Base-by-base conservation (phyloP, 768 basidiomycete genomes). In the Suillus hirtellus region DNA sequence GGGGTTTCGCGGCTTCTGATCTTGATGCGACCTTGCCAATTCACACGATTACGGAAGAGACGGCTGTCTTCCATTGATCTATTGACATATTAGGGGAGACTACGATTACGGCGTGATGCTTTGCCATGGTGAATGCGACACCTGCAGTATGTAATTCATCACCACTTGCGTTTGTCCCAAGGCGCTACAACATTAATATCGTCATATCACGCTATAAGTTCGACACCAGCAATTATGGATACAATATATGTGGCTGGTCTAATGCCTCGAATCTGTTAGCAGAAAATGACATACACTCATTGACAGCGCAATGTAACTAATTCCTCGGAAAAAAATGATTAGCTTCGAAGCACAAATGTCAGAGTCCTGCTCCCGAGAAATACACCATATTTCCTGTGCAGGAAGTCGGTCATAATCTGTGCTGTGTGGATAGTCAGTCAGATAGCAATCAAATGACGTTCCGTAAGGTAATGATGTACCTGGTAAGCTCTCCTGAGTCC, bases 401-500 rank as follows among this genome's bases (percentile, higher is more conserved):
- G n/a, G 21, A 37, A 37, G n/a, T 55, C n/a, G n/a, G 35, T 6
- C 14, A 21, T 15, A 14, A 55, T 55, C 15, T 55, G 12, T 14
- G 21, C 21, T 55, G 37, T 15, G 21, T 8, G 3, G 7, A 15
- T 15, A 38, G 54, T 38, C 38, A 38, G 14, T 31, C 31, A 31
- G 31, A 37, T 38, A 21, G 21, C 14, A 15, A 15, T 55, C n/a
- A 38, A 46, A 38, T 21, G 15, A 21, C 14, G 21, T 38, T 35
- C 54, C 24, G 21, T 34, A 19, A 56, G 15, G 7, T 14, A 21
- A 66, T 68, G 14, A 66, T 69, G 12, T 21, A 75, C 74, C 74
- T 31, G 31, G 31, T 31, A 15, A 74, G 67, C 38, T 73, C 70
- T 34, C 61, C 17, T 8, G 68, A 71, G 2, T 74, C 70, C n/a